phyloP scores from a whole-genome alignment of 371 early-diverging fungal genomes.

The Amoeboaphelidium protococcarum region DNA sequence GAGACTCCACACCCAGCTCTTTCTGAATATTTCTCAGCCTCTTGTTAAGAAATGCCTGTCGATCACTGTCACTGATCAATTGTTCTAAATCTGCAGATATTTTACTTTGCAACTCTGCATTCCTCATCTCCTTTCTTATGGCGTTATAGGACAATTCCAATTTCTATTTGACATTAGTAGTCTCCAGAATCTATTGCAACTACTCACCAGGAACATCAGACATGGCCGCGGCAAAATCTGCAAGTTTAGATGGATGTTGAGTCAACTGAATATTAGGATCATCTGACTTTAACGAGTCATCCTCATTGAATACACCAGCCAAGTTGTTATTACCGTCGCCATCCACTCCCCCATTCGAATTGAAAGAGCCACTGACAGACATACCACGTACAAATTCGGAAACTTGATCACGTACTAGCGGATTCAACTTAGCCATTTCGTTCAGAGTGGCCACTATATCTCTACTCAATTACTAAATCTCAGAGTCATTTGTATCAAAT shows the following conservation, averaged over 20 bases:
- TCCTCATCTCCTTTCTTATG: conserved; percentile 82
- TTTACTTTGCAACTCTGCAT: conserved; percentile 81
- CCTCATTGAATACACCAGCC: too few species aligned
- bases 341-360: too few species aligned
- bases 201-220: conserved; percentile 60
- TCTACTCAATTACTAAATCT: conserved; percentile 65
- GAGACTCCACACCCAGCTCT: conserved; percentile 80
- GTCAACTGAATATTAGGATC: neutral
- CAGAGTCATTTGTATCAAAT: conserved; percentile 51
- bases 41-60: conserved; percentile 91
- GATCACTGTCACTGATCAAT: conserved; percentile 78
- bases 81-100: conserved; percentile 84
- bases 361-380: too few species aligned
- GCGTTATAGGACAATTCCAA: conserved; percentile 66
- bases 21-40: conserved; percentile 92
- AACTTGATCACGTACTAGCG: conserved; percentile 85
- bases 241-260: conserved; percentile 56
- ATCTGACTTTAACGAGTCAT: too few species aligned
- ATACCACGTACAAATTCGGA: conserved; percentile 30
- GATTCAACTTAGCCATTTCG: conserved; percentile 74
- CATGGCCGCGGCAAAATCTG: conserved; percentile 89
- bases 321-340: too few species aligned
- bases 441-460: conserved; percentile 84
- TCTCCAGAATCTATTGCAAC: conserved; percentile 71
- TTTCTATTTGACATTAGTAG: conserved; percentile 57